Conservation (phyloP, 805 yeast species). For the Komagataella populi region DNA sequence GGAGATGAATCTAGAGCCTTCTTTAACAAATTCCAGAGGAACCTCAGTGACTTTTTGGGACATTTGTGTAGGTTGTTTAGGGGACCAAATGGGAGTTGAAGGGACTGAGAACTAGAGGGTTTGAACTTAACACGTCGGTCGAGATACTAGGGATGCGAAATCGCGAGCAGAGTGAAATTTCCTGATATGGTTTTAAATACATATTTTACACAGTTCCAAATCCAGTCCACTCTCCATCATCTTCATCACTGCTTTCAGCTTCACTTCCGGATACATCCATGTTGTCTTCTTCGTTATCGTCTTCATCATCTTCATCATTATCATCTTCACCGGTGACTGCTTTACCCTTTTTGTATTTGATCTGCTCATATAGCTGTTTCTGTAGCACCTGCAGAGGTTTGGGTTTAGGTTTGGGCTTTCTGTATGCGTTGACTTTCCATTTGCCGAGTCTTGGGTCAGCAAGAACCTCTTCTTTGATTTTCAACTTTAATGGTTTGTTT, state of each 20-base stretch:
- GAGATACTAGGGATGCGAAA: neutral
- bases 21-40: slow-evolving; percentile 84
- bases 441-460: slow-evolving; percentile 45
- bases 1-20: slow-evolving; percentile 77
- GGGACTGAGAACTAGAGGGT: neutral
- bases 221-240: slow-evolving; percentile 16
- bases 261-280: slow-evolving; percentile 10
- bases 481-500: slow-evolving; percentile 51
- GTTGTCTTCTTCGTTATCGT: slow-evolving; percentile 6
- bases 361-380: slow-evolving; percentile 7
- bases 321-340: slow-evolving; percentile 16
- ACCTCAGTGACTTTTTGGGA: slow-evolving; percentile 71
- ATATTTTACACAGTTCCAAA: slow-evolving; percentile 9
- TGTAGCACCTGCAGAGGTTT: neutral
- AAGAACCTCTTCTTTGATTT: slow-evolving; percentile 52
- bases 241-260: slow-evolving; percentile 14
- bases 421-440: slow-evolving; percentile 42
- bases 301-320: slow-evolving; percentile 17
- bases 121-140: neutral
- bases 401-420: slow-evolving; percentile 8
- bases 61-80: neutral
- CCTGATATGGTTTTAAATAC: neutral
- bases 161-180: neutral
- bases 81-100: neutral
- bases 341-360: slow-evolving; percentile 12